phyloP scores from a whole-genome alignment of 2,329 filamentous ascomycete genomes.

The Xylogone sp. region DNA sequence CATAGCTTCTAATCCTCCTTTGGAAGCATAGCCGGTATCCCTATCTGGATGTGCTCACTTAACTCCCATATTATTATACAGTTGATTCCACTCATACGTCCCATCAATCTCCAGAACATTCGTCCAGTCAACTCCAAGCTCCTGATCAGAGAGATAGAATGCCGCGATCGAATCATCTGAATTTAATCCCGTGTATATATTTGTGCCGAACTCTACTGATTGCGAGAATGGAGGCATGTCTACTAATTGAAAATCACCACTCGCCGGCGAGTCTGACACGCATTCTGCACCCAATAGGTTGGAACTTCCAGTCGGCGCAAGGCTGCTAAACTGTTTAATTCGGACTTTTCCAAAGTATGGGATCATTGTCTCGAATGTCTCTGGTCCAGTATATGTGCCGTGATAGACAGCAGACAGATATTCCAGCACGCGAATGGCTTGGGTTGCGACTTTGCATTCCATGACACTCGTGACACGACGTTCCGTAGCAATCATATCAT shows the following conservation, averaged over 20 bases:
- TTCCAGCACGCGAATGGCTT: constrained; percentile 37
- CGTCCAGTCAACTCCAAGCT: constrained; percentile 15
- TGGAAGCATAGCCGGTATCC: no score
- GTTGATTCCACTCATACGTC: constrained; percentile 11
- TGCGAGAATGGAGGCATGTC: neutral
- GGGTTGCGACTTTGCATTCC: constrained; percentile 38
- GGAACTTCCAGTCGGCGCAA: neutral
- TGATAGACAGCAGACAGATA: constrained; percentile 28
- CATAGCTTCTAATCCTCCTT: no score
- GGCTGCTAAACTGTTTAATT: constrained; percentile 4
- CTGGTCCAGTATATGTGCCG: constrained; percentile 15
- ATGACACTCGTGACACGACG: constrained; percentile 27
- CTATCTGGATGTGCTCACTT: no score
- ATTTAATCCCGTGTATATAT: constrained; percentile 5
- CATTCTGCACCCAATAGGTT: neutral
- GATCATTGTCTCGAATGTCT: constrained; percentile 36
- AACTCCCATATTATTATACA: constrained; percentile 7
- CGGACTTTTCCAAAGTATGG: constrained; percentile 39
- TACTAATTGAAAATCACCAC: no score
- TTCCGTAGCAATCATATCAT: constrained; percentile 28
- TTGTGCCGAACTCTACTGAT: constrained; percentile 10
- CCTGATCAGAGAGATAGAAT: constrained; percentile 4
- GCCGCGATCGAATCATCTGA: neutral
- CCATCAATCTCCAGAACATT: constrained; percentile 5
- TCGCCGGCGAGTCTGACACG: no score